Evolutionary conservation across 768 basidiomycete genomes (phyloP).

Genomic region (Kwoniella pini): DNA sequence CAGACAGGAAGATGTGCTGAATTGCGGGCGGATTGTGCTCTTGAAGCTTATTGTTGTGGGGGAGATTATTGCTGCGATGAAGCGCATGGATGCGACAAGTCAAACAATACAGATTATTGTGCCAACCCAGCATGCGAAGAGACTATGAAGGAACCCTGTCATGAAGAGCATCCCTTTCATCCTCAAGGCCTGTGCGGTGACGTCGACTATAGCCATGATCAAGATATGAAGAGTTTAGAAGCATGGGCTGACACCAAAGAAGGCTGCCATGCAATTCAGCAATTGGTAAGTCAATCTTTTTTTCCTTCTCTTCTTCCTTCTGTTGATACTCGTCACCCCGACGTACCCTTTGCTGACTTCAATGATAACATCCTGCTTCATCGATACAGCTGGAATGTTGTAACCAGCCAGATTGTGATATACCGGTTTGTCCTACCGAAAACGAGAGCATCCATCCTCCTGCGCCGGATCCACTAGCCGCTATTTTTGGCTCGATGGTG

Average conservation of each 20-base stretch:
- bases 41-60: conserved; percentile 31
- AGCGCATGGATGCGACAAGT: conserved; percentile 2
- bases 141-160: conserved; percentile 1
- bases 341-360: background rate
- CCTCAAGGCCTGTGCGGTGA: background rate
- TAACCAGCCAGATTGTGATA: conserved; percentile 32
- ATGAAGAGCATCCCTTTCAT: conserved; percentile 11
- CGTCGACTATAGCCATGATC: background rate
- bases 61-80: conserved; percentile 21
- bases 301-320: background rate
- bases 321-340: background rate
- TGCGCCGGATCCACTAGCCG: conserved; percentile 17
- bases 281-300: conserved; percentile 32
- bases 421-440: conserved; percentile 27
- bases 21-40: conserved; percentile 10
- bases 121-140: conserved; percentile 26
- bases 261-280: conserved; percentile 45
- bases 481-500: conserved; percentile 14
- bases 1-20: background rate
- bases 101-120: conserved; percentile 24
- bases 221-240: conserved; percentile 23
- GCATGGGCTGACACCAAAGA: conserved; percentile 47
- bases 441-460: conserved; percentile 17
- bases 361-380: background rate
- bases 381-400: conserved; percentile 36